Conservation (phyloP, 1,139 yeast species). For the Suhomyces bribrorum region DNA sequence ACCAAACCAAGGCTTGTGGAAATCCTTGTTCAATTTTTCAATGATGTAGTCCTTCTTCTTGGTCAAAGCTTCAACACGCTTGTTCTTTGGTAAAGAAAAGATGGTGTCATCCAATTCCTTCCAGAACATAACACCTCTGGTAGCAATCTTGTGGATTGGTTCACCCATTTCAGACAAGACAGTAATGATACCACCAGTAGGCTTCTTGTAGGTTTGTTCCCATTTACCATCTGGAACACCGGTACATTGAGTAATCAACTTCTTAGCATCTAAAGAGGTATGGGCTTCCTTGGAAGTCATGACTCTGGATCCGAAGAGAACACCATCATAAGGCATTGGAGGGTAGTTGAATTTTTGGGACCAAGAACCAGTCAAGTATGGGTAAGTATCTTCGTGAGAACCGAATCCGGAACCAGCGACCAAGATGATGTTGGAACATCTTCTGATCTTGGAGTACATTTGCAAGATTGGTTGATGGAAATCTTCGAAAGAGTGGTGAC, state of each 20-base stretch:
- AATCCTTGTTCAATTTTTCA: conserved; percentile 83
- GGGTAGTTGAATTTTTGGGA: conserved; percentile 82
- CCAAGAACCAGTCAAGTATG: conserved; percentile 97
- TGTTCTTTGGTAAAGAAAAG: conserved; percentile 87
- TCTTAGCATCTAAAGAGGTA: conserved; percentile 91
- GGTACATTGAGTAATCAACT: conserved; percentile 83
- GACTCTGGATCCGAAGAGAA: conserved; percentile 91
- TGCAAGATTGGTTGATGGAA: conserved; percentile 97
- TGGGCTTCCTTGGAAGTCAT: conserved; percentile 97
- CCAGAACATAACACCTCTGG: conserved; percentile 98
- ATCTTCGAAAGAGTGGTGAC: conserved; percentile 98
- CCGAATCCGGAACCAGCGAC: conserved; percentile 99
- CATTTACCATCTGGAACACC: conserved; percentile 89
- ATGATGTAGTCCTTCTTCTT: conserved; percentile 88
- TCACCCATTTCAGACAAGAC: conserved; percentile 99
- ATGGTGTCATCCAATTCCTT: conserved; percentile 93
- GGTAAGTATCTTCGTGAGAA: conserved; percentile 93
- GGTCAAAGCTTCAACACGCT: conserved; percentile 76
- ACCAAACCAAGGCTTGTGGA: conserved; percentile 98
- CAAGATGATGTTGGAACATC: conserved; percentile 81
- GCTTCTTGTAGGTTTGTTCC: conserved; percentile 93
- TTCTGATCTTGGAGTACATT: conserved; percentile 94
- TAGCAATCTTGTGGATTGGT: conserved; percentile 97
- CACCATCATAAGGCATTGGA: conserved; percentile 99
- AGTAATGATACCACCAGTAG: conserved; percentile 95